phyloP scores from a whole-genome alignment of 371 early-diverging fungal genomes.

The Lichtheimia hyalospora region DNA sequence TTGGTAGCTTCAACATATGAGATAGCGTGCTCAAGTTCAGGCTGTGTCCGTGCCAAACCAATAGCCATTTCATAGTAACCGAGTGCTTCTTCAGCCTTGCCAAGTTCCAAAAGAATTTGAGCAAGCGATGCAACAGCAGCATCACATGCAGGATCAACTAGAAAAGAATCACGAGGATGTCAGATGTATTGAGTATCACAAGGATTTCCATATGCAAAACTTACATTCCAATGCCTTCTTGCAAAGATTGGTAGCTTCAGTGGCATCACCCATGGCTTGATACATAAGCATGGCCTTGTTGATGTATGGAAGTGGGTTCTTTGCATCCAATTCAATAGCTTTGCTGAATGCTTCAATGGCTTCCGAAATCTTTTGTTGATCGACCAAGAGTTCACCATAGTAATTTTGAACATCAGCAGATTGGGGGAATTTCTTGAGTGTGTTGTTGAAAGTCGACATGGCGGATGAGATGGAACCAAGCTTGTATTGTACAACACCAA shows the following conservation, averaged over 20 bases:
- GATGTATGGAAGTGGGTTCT: constrained; percentile 90
- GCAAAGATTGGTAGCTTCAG: constrained; percentile 77
- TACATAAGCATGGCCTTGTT: constrained; percentile 93
- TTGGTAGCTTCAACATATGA: constrained; percentile 70
- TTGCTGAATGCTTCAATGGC: constrained; percentile 78
- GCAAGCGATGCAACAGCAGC: constrained; percentile 91
- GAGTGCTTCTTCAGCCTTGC: constrained; percentile 83
- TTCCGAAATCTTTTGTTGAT: constrained; percentile 79
- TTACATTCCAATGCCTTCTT: constrained; percentile 77
- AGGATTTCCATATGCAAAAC: neutral
- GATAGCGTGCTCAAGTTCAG: constrained; percentile 86
- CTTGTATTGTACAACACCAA: constrained; percentile 93
- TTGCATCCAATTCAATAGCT: constrained; percentile 68
- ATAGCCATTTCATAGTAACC: constrained; percentile 82
- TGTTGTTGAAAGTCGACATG: constrained; percentile 78
- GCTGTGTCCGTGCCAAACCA: constrained; percentile 84
- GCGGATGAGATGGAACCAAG: constrained; percentile 74
- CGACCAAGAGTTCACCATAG: constrained; percentile 92
- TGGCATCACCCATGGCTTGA: constrained; percentile 77
- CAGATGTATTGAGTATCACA: too few relatives aligned
- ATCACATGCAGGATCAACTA: constrained; percentile 93
- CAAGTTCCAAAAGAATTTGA: constrained; percentile 86
- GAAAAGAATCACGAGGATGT: neutral
- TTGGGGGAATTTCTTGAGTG: constrained; percentile 75
- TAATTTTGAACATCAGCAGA: constrained; percentile 94